These are phyloP conservation scores for Ophiocordyceps camponoti-floridani DNA, from an alignment of 2,329 filamentous ascomycete genomes.

Conservation along the genomic window DNA sequence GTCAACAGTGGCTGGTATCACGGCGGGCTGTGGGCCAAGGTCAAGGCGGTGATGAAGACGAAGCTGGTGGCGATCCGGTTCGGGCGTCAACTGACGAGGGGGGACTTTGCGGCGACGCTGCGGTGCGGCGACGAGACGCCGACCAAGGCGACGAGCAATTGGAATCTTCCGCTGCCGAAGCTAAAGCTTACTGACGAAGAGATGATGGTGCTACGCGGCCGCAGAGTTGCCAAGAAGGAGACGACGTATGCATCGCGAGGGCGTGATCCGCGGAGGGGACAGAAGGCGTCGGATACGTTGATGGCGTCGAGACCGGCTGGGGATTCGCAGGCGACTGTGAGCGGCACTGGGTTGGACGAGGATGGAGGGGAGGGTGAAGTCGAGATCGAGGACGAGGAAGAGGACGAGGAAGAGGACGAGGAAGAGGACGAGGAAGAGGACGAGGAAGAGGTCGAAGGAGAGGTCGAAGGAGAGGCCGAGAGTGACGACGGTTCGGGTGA, in stretches of 20 bases:
- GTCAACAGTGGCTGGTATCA: constrained; percentile 67
- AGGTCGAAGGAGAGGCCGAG: constrained; percentile 7
- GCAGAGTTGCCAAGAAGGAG: constrained; percentile 17
- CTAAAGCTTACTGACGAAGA: constrained; percentile 17
- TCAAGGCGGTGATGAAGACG: constrained; percentile 71
- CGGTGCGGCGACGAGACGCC: constrained; percentile 17
- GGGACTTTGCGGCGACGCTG: constrained; percentile 17
- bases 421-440: not conserved
- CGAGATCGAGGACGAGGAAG: constrained; percentile 3
- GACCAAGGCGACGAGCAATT: constrained; percentile 11
- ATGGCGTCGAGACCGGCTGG: constrained; percentile 7
- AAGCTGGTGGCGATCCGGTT: constrained; percentile 57
- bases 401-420: not conserved
- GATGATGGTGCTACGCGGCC: constrained; percentile 14
- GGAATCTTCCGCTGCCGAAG: constrained; percentile 16
- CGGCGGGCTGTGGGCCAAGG: constrained; percentile 65
- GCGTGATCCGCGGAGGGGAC: constrained; percentile 7
- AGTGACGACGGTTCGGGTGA: constrained; percentile 5
- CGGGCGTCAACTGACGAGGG: constrained; percentile 26
- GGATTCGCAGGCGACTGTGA: not conserved
- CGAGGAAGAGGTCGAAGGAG: not conserved
- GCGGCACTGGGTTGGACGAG: not conserved
- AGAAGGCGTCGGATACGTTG: constrained; percentile 5
- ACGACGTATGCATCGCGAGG: constrained; percentile 17
- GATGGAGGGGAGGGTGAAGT: not conserved